phyloP scores from a whole-genome alignment of 352 stramenopile genomes.

The Globisporangium solare region DNA sequence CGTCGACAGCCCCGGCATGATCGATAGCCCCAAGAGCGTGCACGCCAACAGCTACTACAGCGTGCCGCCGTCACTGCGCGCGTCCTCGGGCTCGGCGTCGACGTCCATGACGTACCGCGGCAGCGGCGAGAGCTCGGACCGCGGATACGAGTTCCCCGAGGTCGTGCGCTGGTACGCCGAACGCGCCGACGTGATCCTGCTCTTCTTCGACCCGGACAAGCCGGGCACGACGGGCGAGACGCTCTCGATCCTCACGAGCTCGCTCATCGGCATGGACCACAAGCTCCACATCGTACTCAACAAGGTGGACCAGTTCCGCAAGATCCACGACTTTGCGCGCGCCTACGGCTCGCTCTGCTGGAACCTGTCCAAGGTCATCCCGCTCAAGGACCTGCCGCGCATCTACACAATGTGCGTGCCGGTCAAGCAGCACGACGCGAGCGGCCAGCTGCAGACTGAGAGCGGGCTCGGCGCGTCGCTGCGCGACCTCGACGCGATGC shows the following conservation, averaged over 20 bases:
- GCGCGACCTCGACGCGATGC: slow-evolving; percentile 93
- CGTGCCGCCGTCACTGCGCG: slow-evolving; percentile 26
- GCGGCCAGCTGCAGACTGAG: slow-evolving; percentile 37
- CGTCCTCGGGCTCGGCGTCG: slow-evolving; percentile 8
- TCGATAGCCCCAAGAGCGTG: slow-evolving; percentile 92
- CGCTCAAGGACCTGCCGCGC: slow-evolving; percentile 97
- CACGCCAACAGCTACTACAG: slow-evolving; percentile 57
- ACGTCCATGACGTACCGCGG: slow-evolving; percentile 30
- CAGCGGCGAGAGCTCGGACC: slow-evolving; percentile 56
- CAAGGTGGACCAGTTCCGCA: slow-evolving; percentile 97
- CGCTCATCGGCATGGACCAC: slow-evolving; percentile 97
- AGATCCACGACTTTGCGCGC: slow-evolving; percentile 99
- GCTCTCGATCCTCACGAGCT: slow-evolving; percentile 96
- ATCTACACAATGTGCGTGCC: slow-evolving; percentile 99
- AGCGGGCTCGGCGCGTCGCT: slow-evolving; percentile 75
- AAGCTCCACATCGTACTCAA: slow-evolving; percentile 99
- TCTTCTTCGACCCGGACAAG: slow-evolving; percentile 99
- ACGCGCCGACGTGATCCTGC: slow-evolving; percentile 97
- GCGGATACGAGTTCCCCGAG: slow-evolving; percentile 97
- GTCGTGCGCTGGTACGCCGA: slow-evolving; percentile 98
- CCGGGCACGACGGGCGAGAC: slow-evolving; percentile 99
- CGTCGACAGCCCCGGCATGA: slow-evolving; percentile 99
- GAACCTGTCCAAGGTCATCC: slow-evolving; percentile 99
- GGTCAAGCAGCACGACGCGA: slow-evolving; percentile 49
- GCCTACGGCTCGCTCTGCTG: slow-evolving; percentile 99